A percentile compares a stretch with the other conserved stretches of the same genome.
These are phyloP conservation scores for Durio zibethinus DNA, from an alignment of 345 rosid genomes.

Conservation along the genomic window DNA sequence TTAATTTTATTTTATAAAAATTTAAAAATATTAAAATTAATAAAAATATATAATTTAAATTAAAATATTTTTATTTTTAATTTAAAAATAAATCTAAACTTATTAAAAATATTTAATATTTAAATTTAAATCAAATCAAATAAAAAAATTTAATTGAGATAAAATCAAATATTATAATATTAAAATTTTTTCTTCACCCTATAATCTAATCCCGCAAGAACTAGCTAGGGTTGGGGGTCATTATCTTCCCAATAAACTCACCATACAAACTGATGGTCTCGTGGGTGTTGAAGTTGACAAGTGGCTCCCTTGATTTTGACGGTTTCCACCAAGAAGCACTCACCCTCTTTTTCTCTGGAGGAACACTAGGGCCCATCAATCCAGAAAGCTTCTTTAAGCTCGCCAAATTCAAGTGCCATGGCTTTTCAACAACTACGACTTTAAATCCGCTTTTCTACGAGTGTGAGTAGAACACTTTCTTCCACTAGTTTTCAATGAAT, in stretches of 20 bases:
- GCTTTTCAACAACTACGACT: slow-evolving; percentile 22
- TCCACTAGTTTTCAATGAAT: slow-evolving; percentile 14
- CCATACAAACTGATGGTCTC: slow-evolving; percentile 24
- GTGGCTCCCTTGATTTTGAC: slow-evolving; percentile 27
- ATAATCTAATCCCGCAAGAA: not conserved
- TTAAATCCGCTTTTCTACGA: slow-evolving; percentile 8
- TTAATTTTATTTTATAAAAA: too few species aligned
- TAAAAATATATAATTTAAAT: too few species aligned
- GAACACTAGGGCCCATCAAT: slow-evolving; percentile 16
- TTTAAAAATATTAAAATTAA: too few species aligned
- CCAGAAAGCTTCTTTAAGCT: slow-evolving; percentile 14
- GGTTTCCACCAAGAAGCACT: slow-evolving; percentile 29
- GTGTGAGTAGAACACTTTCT: slow-evolving; percentile 17
- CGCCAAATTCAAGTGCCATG: not conserved
- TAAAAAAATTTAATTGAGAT: too few species aligned
- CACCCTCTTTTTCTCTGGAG: not conserved
- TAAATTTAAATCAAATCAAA: too few species aligned
- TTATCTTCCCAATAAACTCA: not conserved
- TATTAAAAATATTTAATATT: too few species aligned
- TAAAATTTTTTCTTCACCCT: not conserved
- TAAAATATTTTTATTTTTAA: too few species aligned
- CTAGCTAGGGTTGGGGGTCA: slow-evolving; percentile 8
- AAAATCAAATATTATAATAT: too few species aligned
- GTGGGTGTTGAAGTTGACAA: slow-evolving; percentile 22
- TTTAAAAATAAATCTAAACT: too few species aligned